Base-by-base conservation (phyloP, 2,329 filamentous ascomycete species). In the Hypomyces rosellus region DNA sequence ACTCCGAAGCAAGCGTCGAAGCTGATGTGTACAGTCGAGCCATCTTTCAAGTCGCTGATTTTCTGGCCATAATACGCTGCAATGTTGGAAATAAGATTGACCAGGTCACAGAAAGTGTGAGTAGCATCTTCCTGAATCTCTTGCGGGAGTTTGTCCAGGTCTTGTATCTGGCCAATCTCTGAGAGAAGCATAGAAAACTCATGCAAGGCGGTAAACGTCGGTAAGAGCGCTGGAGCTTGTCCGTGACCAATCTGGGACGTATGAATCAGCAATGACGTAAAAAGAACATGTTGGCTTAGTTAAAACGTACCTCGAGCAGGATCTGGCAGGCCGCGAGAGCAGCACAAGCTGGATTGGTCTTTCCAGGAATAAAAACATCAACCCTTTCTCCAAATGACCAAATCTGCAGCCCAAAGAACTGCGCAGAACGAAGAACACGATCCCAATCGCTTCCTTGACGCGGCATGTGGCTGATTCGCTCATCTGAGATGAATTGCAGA, bases 401-500 rank as follows among this genome's bases (percentile, higher is more conserved):
- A 14, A 72, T 59, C 52, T 71, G 69, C 5, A 70, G 60, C 3
- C 68, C 69, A 40, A 71, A 72, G 61, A 68, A 71, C 51, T 72
- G 67, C 3, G 69, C 69, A 14, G 65, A 63, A 37, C 65, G 67
- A 30, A 72, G 57, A 1, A 72, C 68, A 1, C 65, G 63, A 49
- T 72, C 69, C 69, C 69, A 72, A 43, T 67, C 63, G 46, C 68
- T 71, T n/a, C 68, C 69, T 37, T 65, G 58, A 5, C 61, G 60
- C 3, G 69, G 69, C 67, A 72, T 72, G 47, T 70, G 68, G 14
- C 68, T 63, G 13, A 71, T 60, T 25, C 69, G 68, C 48, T 71
- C 63, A 50, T 71, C 65, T 11, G 63, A 62, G 46, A 72, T 70
- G 55, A 63, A 66, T 18, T 62, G 56, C 13, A 71, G 62, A 42